These are phyloP conservation scores for Coemansia sp. DNA, from an alignment of 192 early-diverging fungal genomes.

Conservation along the genomic window DNA sequence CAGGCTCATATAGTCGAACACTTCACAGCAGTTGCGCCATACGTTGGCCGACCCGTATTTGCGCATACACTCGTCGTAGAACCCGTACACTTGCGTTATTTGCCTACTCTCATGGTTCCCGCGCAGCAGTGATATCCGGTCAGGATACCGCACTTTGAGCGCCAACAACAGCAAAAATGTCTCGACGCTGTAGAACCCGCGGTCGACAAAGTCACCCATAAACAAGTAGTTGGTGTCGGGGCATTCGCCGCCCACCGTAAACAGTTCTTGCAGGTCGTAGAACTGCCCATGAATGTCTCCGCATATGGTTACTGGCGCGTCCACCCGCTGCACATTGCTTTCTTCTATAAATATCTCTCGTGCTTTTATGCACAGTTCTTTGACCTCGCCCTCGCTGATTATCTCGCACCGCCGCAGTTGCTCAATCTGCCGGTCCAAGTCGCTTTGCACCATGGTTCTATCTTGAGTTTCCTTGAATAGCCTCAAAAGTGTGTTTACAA, in stretches of 20 bases:
- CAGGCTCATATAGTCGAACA: conserved; percentile 95
- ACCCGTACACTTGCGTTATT: conserved; percentile 98
- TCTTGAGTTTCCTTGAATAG: neutral
- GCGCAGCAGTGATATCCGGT: conserved; percentile 89
- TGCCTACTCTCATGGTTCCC: conserved; percentile 94
- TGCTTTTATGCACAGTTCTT: conserved; percentile 95
- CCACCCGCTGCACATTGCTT: conserved; percentile 97
- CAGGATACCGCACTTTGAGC: conserved; percentile 87
- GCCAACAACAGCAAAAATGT: conserved; percentile 94
- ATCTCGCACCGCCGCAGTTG: conserved; percentile 88
- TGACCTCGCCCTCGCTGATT: conserved; percentile 93
- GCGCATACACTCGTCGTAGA: conserved; percentile 95
- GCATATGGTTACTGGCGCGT: conserved; percentile 89
- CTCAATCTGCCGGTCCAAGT: conserved; percentile 75
- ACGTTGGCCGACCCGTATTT: conserved; percentile 96
- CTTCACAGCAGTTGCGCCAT: conserved; percentile 96
- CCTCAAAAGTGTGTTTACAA: no score
- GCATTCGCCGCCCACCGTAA: conserved; percentile 89
- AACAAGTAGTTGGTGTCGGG: conserved; percentile 98
- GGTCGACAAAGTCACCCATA: conserved; percentile 97
- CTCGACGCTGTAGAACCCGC: conserved; percentile 95
- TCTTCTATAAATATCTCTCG: conserved; percentile 98
- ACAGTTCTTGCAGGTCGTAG: conserved; percentile 92
- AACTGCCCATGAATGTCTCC: conserved; percentile 99
- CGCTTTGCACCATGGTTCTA: conserved; percentile 47